phyloP scores from a whole-genome alignment of 1,284 basidiomycete genomes.

The Inonotus hispidus region DNA sequence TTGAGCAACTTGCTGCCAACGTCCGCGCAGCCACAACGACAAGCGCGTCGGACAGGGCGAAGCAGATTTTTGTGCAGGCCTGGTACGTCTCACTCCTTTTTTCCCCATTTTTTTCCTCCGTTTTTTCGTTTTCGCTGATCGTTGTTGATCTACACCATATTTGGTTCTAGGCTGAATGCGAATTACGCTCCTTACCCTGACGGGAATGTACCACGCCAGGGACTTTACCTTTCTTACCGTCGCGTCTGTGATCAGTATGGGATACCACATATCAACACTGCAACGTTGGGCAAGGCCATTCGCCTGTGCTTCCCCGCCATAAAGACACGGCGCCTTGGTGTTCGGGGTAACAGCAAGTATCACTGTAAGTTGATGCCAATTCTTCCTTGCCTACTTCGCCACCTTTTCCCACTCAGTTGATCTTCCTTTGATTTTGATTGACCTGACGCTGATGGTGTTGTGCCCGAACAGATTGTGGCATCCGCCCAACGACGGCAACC shows the following conservation, averaged over 20 bases:
- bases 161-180: slow-evolving; percentile 61
- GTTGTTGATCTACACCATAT: slow-evolving; percentile 4
- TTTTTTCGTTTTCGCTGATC: not conserved
- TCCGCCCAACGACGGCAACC: slow-evolving; percentile 79
- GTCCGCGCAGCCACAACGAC: slow-evolving; percentile 84
- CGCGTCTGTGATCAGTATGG: slow-evolving; percentile 85
- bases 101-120: slow-evolving; percentile 6
- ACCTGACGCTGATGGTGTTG: slow-evolving; percentile 12
- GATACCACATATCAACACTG: slow-evolving; percentile 90
- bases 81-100: slow-evolving; percentile 47
- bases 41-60: slow-evolving; percentile 80
- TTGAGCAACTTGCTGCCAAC: slow-evolving; percentile 81
- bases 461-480: slow-evolving; percentile 67
- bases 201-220: slow-evolving; percentile 83
- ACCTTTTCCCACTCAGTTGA: slow-evolving; percentile 4
- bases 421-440: slow-evolving; percentile 8
- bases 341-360: slow-evolving; percentile 89
- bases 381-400: not conserved
- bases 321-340: slow-evolving; percentile 87
- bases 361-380: slow-evolving; percentile 56
- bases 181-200: slow-evolving; percentile 89
- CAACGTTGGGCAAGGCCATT: slow-evolving; percentile 90
- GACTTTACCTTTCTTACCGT: slow-evolving; percentile 88
- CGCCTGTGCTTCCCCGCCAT: slow-evolving; percentile 88
- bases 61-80: slow-evolving; percentile 86